Evolutionary conservation across 768 basidiomycete genomes (phyloP), one percentile per base, ranked within the genome.

Genomic region (Favolaschia claudopus): DNA sequence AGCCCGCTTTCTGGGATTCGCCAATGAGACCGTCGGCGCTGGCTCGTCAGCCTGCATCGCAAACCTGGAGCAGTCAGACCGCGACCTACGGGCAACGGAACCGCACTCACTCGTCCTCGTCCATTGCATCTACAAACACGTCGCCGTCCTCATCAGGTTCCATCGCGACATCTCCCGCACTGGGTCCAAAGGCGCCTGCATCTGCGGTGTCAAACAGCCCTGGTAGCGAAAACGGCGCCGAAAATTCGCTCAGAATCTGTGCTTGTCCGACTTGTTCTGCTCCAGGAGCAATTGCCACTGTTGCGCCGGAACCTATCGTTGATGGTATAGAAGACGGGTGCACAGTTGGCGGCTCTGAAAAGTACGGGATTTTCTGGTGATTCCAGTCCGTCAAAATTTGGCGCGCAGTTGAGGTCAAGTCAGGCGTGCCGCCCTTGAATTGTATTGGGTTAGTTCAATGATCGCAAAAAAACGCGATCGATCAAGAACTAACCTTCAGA

Each of bases 351-450:
- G 95, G 94, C 2, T 78, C 71, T 5, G 94, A 92, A 76, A 82
- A 92, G 76, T 93, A 99, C 0, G 93, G 91, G 12, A 98, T 96
- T 69, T 94, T 96, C 72, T 97, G 95, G 55, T 93, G 87, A 67
- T 98, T 98, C 96, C 96, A 99, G 70, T 99, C 95, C 45, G 80
- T 85, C 1, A 98, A 74, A 22, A 98, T 83, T 14, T 89, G 86
- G 29, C 93, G 88, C 0, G 96, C 94, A 0, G 94, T 85, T 7
- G 90, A 80, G 38, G 89, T 85, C 29, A 96, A 72, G 72, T 98
- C 95, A 2, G 96, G 96, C 0, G 94, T 90, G 44, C 96, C 96
- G 28, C 95, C 95, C 91, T 93, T 63, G 1, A 33, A 55, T 39
- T 55, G 40, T 13, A 31, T 55, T 4, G 52, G 44, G 27, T 13